A percentile compares a stretch with the other conserved stretches of the same genome.
phyloP scores from a whole-genome alignment of 1,139 yeast species.

The Magnusiomyces ingens region DNA sequence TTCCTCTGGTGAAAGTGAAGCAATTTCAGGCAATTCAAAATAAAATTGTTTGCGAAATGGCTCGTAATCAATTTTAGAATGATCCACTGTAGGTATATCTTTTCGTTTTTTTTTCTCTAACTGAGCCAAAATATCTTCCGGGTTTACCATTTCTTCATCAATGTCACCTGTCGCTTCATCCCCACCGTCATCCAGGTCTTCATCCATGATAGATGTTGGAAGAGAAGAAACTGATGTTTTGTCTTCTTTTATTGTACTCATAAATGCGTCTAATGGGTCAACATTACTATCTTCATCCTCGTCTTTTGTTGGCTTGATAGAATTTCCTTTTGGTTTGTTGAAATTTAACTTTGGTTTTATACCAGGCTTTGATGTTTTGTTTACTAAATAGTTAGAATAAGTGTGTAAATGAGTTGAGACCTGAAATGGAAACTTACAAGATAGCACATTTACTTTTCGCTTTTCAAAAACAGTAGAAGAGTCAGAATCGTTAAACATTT shows the following conservation, averaged over 20 bases:
- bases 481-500: slow-evolving; percentile 15
- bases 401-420: background rate
- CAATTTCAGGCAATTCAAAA: slow-evolving; percentile 53
- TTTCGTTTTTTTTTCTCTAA: slow-evolving; percentile 38
- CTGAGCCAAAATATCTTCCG: slow-evolving; percentile 29
- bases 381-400: background rate
- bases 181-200: slow-evolving; percentile 21
- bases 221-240: slow-evolving; percentile 12
- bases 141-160: slow-evolving; percentile 27
- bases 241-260: slow-evolving; percentile 24
- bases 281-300: slow-evolving; percentile 25
- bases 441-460: slow-evolving; percentile 10
- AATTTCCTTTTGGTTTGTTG: background rate
- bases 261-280: slow-evolving; percentile 38
- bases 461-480: slow-evolving; percentile 2
- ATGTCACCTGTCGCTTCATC: slow-evolving; percentile 24
- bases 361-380: slow-evolving; percentile 8
- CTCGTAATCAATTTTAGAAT: slow-evolving; percentile 42
- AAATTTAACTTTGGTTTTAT: slow-evolving; percentile 5
- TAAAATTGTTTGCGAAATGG: slow-evolving; percentile 62
- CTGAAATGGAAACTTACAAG: slow-evolving; percentile 7
- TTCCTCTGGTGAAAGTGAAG: slow-evolving; percentile 43
- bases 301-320: slow-evolving; percentile 1
- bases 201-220: slow-evolving; percentile 21
- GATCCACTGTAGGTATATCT: slow-evolving; percentile 41